Evolutionary conservation across 1,139 yeast genomes (phyloP).

Genomic region (Schizosaccharomyces versatilis): DNA sequence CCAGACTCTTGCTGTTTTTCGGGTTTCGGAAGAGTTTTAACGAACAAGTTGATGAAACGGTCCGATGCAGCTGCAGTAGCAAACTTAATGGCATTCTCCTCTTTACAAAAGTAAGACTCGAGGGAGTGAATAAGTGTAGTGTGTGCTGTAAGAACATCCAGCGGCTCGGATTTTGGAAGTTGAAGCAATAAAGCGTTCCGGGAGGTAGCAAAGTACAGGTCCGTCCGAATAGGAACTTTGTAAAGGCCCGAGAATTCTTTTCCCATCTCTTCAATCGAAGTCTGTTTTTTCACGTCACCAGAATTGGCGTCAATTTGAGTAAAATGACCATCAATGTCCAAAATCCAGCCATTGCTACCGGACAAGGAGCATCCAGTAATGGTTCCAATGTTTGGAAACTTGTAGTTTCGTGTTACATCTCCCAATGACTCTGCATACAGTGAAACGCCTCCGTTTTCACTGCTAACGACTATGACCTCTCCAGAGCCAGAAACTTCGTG

Average conservation of each 20-base stretch:
- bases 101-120: slow-evolving; percentile 13
- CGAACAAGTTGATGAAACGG: slow-evolving; percentile 54
- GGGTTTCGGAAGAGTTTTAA: background rate
- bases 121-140: slow-evolving; percentile 37
- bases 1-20: too few relatives aligned
- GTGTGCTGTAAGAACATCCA: slow-evolving; percentile 44
- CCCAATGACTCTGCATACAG: slow-evolving; percentile 49
- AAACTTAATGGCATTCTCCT: slow-evolving; percentile 18
- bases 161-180: slow-evolving; percentile 21
- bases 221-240: slow-evolving; percentile 32
- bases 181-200: slow-evolving; percentile 19
- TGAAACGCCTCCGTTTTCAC: slow-evolving; percentile 41
- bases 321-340: slow-evolving; percentile 40
- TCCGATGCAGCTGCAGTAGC: slow-evolving; percentile 55
- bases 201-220: slow-evolving; percentile 8
- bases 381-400: slow-evolving; percentile 30
- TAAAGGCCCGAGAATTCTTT: slow-evolving; percentile 27
- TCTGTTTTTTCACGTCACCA: background rate
- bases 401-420: slow-evolving; percentile 30
- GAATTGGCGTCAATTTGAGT: slow-evolving; percentile 37
- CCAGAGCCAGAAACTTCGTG: slow-evolving; percentile 17
- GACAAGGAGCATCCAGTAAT: slow-evolving; percentile 26
- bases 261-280: slow-evolving; percentile 15
- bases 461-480: slow-evolving; percentile 36
- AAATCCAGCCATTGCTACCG: slow-evolving; percentile 34